phyloP scores from a whole-genome alignment of 805 yeast genomes.

The Ogataea angusta region DNA sequence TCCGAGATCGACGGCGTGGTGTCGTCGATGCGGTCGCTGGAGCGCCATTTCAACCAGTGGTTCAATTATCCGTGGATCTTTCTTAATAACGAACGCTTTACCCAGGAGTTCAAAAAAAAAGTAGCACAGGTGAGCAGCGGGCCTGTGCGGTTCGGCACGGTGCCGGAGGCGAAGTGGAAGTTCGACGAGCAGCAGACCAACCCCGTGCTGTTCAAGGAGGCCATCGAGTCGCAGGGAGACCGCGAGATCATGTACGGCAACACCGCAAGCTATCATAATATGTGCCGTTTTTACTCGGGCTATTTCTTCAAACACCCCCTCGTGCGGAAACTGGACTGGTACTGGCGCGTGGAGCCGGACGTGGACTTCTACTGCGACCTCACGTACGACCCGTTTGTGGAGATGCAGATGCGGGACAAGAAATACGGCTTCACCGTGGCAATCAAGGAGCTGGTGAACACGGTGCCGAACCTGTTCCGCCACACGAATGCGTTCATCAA shows the following conservation, averaged over 20 bases:
- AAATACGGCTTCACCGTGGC: slow-evolving; percentile 83
- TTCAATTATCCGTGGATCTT: slow-evolving; percentile 91
- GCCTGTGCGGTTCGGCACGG: slow-evolving; percentile 66
- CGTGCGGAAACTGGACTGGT: slow-evolving; percentile 75
- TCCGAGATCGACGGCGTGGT: slow-evolving; percentile 76
- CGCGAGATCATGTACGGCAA: slow-evolving; percentile 81
- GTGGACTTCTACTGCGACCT: slow-evolving; percentile 88
- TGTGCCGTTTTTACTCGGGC: slow-evolving; percentile 94
- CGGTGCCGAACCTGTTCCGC: slow-evolving; percentile 79
- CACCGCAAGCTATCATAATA: slow-evolving; percentile 79
- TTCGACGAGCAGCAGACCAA: slow-evolving; percentile 47
- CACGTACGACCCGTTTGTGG: slow-evolving; percentile 85
- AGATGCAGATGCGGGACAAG: slow-evolving; percentile 68
- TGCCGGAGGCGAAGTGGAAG: slow-evolving; percentile 64
- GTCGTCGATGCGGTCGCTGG: slow-evolving; percentile 68
- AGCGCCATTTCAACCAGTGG: slow-evolving; percentile 91
- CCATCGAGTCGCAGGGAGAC: slow-evolving; percentile 75
- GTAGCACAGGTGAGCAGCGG: slow-evolving; percentile 56
- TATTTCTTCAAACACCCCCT: slow-evolving; percentile 76
- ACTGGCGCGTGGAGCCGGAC: slow-evolving; percentile 95
- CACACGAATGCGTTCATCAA: slow-evolving; percentile 63
- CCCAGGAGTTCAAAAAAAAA: slow-evolving; percentile 54
- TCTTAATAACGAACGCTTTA: slow-evolving; percentile 75
- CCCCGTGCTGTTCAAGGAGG: slow-evolving; percentile 47
- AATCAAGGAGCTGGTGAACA: slow-evolving; percentile 72